phyloP scores from a whole-genome alignment of 257 asterid species.

The Solanum virginianum region DNA sequence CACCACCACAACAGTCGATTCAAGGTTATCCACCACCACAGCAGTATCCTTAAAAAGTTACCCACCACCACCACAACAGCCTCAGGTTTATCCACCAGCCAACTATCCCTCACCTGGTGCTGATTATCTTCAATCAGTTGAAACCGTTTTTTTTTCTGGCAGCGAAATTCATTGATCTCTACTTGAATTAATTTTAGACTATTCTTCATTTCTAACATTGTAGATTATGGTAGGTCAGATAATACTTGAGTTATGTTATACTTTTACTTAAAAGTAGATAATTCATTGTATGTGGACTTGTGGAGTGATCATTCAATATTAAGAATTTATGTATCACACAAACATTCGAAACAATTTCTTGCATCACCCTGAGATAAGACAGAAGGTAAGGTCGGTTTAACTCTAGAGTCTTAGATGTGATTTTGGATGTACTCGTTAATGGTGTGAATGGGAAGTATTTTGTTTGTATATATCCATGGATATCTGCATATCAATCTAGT shows the following conservation, averaged over 20 bases:
- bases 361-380: background rate
- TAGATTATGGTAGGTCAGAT: background rate
- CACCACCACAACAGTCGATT: background rate
- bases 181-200: background rate
- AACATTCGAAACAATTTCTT: background rate
- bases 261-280: background rate
- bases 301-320: background rate
- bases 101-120: constrained; percentile 5
- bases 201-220: background rate
- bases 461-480: background rate
- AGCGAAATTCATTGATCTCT: background rate
- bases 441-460: background rate
- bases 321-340: background rate
- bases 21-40: background rate
- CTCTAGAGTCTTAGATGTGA: background rate
- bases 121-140: background rate
- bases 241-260: background rate
- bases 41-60: background rate
- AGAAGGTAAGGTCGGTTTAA: background rate
- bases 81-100: constrained; percentile 3
- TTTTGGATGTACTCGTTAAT: background rate
- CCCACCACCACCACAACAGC: background rate
- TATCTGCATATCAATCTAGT: background rate
- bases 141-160: background rate
- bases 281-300: background rate